Evolutionary conservation across 78 protist species (phyloP), one percentile per base, ranked within the genome.

Genomic region (Isochrysis galbana): DNA sequence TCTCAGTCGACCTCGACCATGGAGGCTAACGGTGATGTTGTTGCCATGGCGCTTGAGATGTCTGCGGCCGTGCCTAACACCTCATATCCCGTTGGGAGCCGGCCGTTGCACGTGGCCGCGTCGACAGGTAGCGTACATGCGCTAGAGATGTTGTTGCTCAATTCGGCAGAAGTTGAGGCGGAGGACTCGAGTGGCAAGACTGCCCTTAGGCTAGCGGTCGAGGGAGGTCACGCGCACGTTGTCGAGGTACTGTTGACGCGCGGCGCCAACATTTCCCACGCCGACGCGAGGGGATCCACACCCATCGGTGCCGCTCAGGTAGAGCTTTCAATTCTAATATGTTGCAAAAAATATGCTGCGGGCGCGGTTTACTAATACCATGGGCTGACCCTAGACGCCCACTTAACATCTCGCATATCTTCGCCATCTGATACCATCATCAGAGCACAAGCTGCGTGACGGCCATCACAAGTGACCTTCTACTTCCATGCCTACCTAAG

Each of bases 31-130:
- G n/a, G n/a, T n/a, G n/a, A n/a, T n/a, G n/a, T n/a, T n/a, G n/a
- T n/a, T n/a, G 80, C 36, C 14, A 7, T 34, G 41, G 80, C 80
- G 80, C 80, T 22, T 17, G 41, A 17, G 80, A 17, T 41, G 3
- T 5, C 80, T 26, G 32, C 22, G 36, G 34, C n/a, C 39, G 80
- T n/a, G 36, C 36, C 45, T 26, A 2, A 14, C 21, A 4, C 80
- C 21, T 7, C 34, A n/a, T 48, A 14, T 34, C 72, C 41, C 51
- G 87, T 23, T 10, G 93, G 93, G 22, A 32, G 72, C 38, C 72
- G 69, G 44, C 80, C 93, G 55, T 26, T 91, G 46, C 93, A 91
- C 80, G 54, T 91, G 14, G 70, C 93, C 42, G 87, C 82, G 29
- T 70, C 48, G 19, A 36, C 1, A 36, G 93, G 93, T 7, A 1